phyloP scores from a whole-genome alignment of 768 basidiomycete species.

The Mrakia gelida region DNA sequence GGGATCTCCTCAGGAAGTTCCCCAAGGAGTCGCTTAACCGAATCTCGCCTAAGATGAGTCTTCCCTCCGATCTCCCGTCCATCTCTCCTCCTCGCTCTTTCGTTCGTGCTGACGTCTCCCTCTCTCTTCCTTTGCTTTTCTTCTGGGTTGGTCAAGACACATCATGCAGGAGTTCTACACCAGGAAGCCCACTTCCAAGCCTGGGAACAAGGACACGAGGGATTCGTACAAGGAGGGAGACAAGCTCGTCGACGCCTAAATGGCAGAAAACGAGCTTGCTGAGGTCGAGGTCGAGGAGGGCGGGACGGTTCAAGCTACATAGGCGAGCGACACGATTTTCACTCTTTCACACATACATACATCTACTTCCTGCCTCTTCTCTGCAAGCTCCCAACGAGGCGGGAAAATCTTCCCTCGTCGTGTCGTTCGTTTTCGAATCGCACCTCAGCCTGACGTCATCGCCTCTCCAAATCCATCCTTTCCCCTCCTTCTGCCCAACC shows the following conservation, averaged over 20 bases:
- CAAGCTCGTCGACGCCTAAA: background rate
- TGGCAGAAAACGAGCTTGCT: too few relatives aligned
- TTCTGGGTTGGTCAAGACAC: background rate
- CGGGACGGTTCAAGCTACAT: too few relatives aligned
- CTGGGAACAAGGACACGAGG: slow-evolving; percentile 27
- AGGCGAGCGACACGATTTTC: too few relatives aligned
- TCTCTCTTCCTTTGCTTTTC: background rate
- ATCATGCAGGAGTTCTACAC: slow-evolving; percentile 38
- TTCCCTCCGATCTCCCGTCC: background rate
- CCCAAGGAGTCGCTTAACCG: slow-evolving; percentile 97
- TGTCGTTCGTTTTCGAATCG: too few relatives aligned
- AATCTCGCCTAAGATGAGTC: slow-evolving; percentile 74
- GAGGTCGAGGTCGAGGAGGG: too few relatives aligned
- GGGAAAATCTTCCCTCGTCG: too few relatives aligned
- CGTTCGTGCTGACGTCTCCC: background rate
- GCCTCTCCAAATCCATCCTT: background rate
- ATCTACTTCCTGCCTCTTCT: too few relatives aligned
- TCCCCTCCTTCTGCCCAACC: background rate
- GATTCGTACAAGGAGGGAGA: slow-evolving; percentile 19
- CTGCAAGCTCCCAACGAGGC: too few relatives aligned
- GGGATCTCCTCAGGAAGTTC: slow-evolving; percentile 95
- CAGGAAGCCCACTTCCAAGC: slow-evolving; percentile 30
- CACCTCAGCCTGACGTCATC: background rate
- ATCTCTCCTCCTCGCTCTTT: background rate
- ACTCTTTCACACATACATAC: too few relatives aligned